Evolutionary conservation across 345 rosid species (phyloP).

Genomic region (Microthlaspi erraticum): DNA sequence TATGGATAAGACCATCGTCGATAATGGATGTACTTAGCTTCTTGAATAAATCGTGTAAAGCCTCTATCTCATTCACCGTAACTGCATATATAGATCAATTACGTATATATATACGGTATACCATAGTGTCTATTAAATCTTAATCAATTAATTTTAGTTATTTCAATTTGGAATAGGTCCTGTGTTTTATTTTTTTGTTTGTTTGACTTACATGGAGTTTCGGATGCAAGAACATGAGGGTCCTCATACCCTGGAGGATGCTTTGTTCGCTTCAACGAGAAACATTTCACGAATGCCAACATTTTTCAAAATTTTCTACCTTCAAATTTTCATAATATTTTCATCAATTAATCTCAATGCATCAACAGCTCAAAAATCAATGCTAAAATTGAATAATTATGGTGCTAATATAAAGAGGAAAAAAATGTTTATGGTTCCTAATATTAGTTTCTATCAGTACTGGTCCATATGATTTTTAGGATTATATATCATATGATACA

Average conservation of each 20-base stretch:
- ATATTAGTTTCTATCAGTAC: conserved; percentile 1
- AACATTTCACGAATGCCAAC: conserved; percentile 58
- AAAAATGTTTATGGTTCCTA: background rate
- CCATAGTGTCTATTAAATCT: background rate
- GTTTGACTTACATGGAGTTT: conserved; percentile 76
- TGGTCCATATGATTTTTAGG: conserved; percentile 8
- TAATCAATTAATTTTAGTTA: background rate
- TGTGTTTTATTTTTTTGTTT: background rate
- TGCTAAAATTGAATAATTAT: background rate
- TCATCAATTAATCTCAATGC: background rate
- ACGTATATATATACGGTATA: background rate
- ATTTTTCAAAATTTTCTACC: conserved; percentile 30
- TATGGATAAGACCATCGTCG: conserved; percentile 66
- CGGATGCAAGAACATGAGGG: conserved; percentile 66
- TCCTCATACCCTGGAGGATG: conserved; percentile 53
- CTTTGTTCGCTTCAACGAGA: conserved; percentile 50
- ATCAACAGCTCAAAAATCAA: background rate
- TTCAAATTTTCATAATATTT: background rate
- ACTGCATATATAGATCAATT: conserved; percentile 48
- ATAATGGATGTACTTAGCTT: conserved; percentile 63
- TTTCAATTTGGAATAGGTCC: background rate
- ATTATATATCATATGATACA: background rate
- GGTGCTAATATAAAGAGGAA: background rate
- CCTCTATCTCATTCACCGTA: conserved; percentile 58
- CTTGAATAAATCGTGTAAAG: conserved; percentile 62